Base-by-base conservation (phyloP, 1,284 basidiomycete species). In the Apiotrichum veenhuisii region DNA sequence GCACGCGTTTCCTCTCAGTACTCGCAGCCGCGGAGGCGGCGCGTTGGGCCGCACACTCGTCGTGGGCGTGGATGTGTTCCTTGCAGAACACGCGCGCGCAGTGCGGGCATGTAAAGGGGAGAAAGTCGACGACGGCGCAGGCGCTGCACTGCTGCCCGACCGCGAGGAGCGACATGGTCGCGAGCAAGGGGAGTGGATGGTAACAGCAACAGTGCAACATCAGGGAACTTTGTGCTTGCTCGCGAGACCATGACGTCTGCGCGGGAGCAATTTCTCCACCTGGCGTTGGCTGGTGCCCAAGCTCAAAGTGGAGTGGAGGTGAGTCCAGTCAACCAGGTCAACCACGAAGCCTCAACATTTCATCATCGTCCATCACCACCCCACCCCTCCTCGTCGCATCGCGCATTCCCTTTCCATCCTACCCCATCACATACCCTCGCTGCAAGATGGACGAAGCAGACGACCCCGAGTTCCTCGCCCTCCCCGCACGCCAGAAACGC, bases 391-490 rank as follows among this genome's bases (percentile, higher is more conserved):
- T 30, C 45, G 20, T 33, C 44, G n/a, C 17, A 10, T 22, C n/a
- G 9, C 37, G 23, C 46, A 48, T 48, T 17, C 20, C 46, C 23
- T 20, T 22, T 17, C 17, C 25, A 50, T 26, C 22, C 43, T 18
- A 42, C 47, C 33, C 30, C 34, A n/a, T 5, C 40, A 30, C n/a
- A n/a, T n/a, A n/a, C n/a, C n/a, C n/a, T n/a, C n/a, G 45, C 15
- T 34, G 20, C 25, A 50, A 34, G 22, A 17, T 34, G 18, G 37
- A 42, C 11, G 46, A 50, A 9, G 66, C 70, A 38, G 66, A 57
- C 5, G 76, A 77, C 54, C 67, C 73, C n/a, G 76, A 77, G 14
- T 77, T 70, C 44, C 64, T 70, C 14, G 72, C 71, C 17, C 63
- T 77, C 0, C 63, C 69, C 0, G 52, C 38, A 0, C 52, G 61